These are phyloP conservation scores for Rhizopus sp. DNA, from an alignment of 371 early-diverging fungal genomes.

Conservation along the genomic window DNA sequence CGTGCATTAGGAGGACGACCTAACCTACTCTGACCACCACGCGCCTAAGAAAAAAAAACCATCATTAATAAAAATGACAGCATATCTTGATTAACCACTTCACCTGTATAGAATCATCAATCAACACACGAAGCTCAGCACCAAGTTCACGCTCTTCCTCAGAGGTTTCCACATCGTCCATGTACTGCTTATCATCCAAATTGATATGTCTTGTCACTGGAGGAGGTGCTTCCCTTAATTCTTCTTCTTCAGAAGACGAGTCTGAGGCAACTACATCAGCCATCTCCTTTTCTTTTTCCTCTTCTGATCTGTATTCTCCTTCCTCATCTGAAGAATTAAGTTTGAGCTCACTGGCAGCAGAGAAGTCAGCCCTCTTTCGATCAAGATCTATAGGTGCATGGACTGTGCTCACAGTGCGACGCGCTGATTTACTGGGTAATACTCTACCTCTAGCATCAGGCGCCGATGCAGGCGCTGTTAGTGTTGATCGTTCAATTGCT, in stretches of 20 bases:
- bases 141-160: constrained; percentile 21
- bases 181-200: constrained; percentile 15
- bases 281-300: neutral
- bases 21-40: neutral
- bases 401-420: neutral
- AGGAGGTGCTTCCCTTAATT: neutral
- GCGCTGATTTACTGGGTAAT: neutral
- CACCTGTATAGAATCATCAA: constrained; percentile 20
- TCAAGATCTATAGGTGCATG: constrained; percentile 8
- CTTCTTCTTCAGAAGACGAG: neutral
- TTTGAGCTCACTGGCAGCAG: constrained; percentile 4
- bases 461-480: neutral
- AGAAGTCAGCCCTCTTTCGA: constrained; percentile 1
- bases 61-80: neutral
- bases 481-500: neutral
- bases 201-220: constrained; percentile 14
- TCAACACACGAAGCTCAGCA: constrained; percentile 14
- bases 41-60: too few species aligned
- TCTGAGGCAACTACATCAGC: neutral
- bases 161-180: constrained; percentile 18
- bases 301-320: neutral
- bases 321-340: constrained; percentile 2
- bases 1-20: neutral
- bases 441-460: neutral
- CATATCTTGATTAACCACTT: neutral